Conservation (phyloP, 2,329 filamentous ascomycete genomes). For the Cladophialophora carrionii region DNA sequence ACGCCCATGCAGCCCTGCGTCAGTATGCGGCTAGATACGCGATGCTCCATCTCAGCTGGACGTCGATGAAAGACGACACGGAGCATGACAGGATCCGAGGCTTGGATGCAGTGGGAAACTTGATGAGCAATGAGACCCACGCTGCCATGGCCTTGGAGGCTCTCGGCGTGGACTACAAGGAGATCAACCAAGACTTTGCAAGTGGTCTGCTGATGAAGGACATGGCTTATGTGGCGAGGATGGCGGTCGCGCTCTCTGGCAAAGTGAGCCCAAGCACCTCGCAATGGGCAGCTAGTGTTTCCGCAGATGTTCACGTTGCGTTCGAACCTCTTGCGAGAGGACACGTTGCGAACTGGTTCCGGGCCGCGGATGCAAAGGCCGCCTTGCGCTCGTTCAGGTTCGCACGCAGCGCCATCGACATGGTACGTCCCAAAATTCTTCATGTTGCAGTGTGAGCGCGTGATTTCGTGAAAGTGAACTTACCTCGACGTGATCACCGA, state of each 20-base stretch:
- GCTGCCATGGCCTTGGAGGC: slow-evolving; percentile 8
- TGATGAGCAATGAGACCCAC: slow-evolving; percentile 13
- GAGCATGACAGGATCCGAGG: slow-evolving; percentile 6
- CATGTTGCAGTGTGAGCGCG: neutral
- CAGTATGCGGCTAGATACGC: slow-evolving; percentile 6
- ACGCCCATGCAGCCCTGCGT: slow-evolving; percentile 1
- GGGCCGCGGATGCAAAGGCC: slow-evolving; percentile 4
- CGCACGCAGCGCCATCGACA: slow-evolving; percentile 7
- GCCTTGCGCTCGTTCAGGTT: slow-evolving; percentile 12
- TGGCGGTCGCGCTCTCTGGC: slow-evolving; percentile 3
- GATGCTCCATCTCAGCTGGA: slow-evolving; percentile 4
- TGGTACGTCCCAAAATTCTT: neutral
- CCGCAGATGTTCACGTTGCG: neutral
- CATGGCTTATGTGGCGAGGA: neutral
- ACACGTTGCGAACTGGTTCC: slow-evolving; percentile 13
- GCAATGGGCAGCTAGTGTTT: slow-evolving; percentile 1
- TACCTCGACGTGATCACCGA: neutral
- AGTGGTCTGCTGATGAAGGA: slow-evolving; percentile 1
- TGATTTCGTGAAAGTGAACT: neutral
- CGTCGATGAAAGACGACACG: neutral
- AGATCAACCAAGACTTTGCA: neutral
- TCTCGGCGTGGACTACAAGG: slow-evolving; percentile 13
- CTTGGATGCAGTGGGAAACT: slow-evolving; percentile 6
- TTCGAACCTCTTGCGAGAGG: slow-evolving; percentile 17
- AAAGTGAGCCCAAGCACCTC: slow-evolving; percentile 8